phyloP scores from a whole-genome alignment of 2,329 filamentous ascomycete species.

The Thelonectria olida region DNA sequence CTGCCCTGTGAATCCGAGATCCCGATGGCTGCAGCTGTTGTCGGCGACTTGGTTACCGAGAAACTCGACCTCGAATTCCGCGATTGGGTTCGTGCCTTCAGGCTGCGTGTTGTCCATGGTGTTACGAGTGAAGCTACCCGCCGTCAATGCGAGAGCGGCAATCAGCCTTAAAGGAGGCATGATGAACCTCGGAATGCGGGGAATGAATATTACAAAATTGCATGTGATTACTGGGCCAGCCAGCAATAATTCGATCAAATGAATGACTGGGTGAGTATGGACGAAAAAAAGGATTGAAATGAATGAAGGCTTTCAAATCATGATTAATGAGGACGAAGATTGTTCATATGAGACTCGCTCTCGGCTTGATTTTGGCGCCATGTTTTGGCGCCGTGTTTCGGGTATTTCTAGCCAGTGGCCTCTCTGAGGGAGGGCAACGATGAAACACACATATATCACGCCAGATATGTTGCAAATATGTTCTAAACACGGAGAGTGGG shows the following conservation, averaged over 20 bases:
- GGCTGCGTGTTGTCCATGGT: slow-evolving; percentile 49
- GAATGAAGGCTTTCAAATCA: background rate
- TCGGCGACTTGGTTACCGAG: slow-evolving; percentile 48
- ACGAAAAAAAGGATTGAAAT: background rate
- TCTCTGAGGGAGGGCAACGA: too few relatives aligned
- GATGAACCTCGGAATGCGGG: background rate
- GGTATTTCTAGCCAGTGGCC: too few relatives aligned
- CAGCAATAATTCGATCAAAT: background rate
- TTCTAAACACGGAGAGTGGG: background rate
- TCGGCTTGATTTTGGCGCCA: background rate
- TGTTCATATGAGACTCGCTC: background rate
- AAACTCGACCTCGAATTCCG: slow-evolving; percentile 35
- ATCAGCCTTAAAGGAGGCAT: slow-evolving; percentile 4
- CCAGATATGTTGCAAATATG: background rate
- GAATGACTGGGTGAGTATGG: background rate
- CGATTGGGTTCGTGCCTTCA: slow-evolving; percentile 47
- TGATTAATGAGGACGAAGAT: background rate
- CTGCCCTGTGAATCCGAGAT: slow-evolving; percentile 49
- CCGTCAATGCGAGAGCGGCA: background rate
- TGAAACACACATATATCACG: too few relatives aligned
- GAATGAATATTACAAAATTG: background rate
- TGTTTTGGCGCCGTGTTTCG: too few relatives aligned
- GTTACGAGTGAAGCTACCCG: background rate
- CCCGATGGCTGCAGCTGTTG: slow-evolving; percentile 50
- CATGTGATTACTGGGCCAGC: background rate